A percentile compares a stretch with the other conserved stretches of the same genome.
phyloP scores from a whole-genome alignment of 148 eudicot species.

The Spergularia bocconei region DNA sequence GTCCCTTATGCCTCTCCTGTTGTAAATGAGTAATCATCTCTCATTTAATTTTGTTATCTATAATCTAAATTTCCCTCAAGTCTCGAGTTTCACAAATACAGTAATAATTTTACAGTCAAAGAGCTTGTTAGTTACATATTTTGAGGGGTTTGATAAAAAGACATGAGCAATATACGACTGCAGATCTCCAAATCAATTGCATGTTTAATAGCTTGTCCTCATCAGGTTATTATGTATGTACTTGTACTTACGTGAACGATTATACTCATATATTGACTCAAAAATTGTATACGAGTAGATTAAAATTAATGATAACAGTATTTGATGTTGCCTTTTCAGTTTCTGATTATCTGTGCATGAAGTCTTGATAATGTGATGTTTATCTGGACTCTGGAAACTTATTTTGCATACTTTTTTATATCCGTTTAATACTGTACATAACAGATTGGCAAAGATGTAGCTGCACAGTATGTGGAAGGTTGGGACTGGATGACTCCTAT shows the following conservation, averaged over 20 bases:
- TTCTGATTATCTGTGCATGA: conserved; percentile 10
- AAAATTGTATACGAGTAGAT: not conserved
- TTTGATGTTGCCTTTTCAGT: not conserved
- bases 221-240: not conserved
- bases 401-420: not conserved
- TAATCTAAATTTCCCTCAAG: not conserved
- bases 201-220: not conserved
- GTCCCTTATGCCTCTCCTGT: not conserved
- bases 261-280: not conserved
- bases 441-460: conserved; percentile 96
- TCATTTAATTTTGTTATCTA: not conserved
- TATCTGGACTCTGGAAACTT: conserved; percentile 4
- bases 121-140: too few relatives aligned
- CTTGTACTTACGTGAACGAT: not conserved
- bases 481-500: conserved; percentile 99
- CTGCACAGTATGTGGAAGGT: conserved; percentile 94
- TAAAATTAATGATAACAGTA: not conserved
- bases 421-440: conserved; percentile 13
- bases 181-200: conserved; percentile 2
- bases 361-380: not conserved
- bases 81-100: not conserved
- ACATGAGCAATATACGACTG: not conserved
- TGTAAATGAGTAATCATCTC: not conserved
- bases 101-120: too few relatives aligned
- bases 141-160: not conserved